Base-by-base conservation (phyloP, 345 rosid species). In the Dipteronia dyeriana region DNA sequence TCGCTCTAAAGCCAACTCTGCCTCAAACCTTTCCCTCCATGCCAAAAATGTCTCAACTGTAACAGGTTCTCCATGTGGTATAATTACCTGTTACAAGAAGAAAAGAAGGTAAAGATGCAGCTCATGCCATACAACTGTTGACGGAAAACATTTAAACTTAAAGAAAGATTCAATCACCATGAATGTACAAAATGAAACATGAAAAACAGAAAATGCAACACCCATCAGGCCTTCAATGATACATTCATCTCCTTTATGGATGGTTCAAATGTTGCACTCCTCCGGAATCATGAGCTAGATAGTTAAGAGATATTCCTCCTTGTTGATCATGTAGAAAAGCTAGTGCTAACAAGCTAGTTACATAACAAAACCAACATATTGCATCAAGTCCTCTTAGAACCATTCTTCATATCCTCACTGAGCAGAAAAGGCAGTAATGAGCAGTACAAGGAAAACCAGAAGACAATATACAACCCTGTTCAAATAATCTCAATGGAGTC, bases 61-160 rank as follows among this genome's bases (percentile, higher is more conserved):
- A 74, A 96, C 99, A 82, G 97, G 91, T 85, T 96, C 99, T 79
- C 99, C 99, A 87, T 94, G 99, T 51, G 99, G 99, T 61, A 96
- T 78, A 85, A 94, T 87, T 25, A 94, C 84, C 94, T 96, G 19
- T 25, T 61, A 5, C 13, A 8, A 25, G 29, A 29, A 71, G 63
- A 65, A 67, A 62, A 67, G 73, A 71, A 66, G 53, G 19, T 71
- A 22, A 20, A 16, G 45, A 61, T 67, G 66, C 70, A 63, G 45
- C 75, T 61, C 20, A 56, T 80, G 20, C 23, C 14, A 77, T 23
- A 20, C 45, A 12, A 43, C 34, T 61, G 6, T 64, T 67, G 1
- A 64, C 49, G 12, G 10, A 74, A 34, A 76, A 54, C 43, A 45
- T 3, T 54, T 61, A 12, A 17, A 71, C 66, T 78, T 65, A 31